Base-by-base conservation (phyloP, 495 filamentous ascomycete species). In the Cryomyces antarcticus region DNA sequence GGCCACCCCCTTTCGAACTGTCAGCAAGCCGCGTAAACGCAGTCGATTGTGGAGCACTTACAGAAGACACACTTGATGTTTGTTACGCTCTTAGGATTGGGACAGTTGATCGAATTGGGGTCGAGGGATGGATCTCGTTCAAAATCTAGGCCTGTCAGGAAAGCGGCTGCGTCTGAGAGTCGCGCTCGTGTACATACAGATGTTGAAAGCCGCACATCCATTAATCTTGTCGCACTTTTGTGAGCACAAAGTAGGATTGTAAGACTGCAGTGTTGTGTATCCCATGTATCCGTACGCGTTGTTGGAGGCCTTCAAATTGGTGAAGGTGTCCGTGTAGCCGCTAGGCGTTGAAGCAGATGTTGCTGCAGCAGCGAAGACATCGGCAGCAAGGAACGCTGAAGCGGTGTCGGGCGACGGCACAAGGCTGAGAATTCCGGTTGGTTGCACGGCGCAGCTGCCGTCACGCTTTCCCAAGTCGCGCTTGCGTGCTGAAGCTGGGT, bases 21-120 rank as follows among this genome's bases (percentile, higher is more conserved):
- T 24, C 17, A 24, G 17, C 17, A 24, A 24, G 17, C 17, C 17
- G 17, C 17, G 17, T 24, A 24, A 24, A 24, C 17, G 17, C 17
- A 24, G 17, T 24, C 17, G 17, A 24, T 24, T 24, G 2, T 24
- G 17, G 17, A 24, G 2, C 17, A 24, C 4, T 47, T 47, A 35
- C 41, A 52, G n/a, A 52, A 41, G 12, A 38, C 33, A 38, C 50
- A 52, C 31, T 52, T 52, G 43, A 47, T 44, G 27, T 44, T 39
- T 2, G 43, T 47, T 9, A 47, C 34, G 3, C 43, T 41, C 1
- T 40, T 7, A 0, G 50, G 50, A 36, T 52, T 42, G 9, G 47
- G 45, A 36, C 50, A 52, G 6, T 39, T 12, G 6, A 11, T 37
- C 7, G 36, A 47, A 24, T 24, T 24, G 37, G 50, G 50, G 5